Evolutionary conservation across 768 basidiomycete genomes (phyloP).

Genomic region (Multifurca ochricompacta): DNA sequence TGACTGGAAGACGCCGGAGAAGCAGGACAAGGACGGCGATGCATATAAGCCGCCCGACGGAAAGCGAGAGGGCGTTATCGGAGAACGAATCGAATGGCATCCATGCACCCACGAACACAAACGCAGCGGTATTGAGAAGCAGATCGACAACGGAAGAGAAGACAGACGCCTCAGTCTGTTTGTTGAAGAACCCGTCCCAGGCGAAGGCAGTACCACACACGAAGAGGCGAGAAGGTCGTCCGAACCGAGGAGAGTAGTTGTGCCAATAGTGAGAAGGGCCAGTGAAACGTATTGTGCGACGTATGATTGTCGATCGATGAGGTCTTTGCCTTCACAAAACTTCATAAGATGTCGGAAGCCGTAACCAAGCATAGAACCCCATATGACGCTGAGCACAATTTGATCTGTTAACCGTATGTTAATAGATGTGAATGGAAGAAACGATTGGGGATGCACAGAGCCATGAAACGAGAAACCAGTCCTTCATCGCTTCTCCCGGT

Average conservation of each 20-base stretch:
- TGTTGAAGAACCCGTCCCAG: constrained; percentile 93
- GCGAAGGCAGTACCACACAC: constrained; percentile 94
- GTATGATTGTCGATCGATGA: constrained; percentile 92
- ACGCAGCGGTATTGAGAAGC: constrained; percentile 91
- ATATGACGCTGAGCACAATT: constrained; percentile 62
- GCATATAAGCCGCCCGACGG: constrained; percentile 78
- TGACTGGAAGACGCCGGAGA: constrained; percentile 74
- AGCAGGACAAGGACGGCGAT: constrained; percentile 77
- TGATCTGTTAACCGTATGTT: constrained; percentile 47
- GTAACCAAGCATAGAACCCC: constrained; percentile 71
- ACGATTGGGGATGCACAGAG: constrained; percentile 47
- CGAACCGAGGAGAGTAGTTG: constrained; percentile 77
- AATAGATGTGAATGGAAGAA: background rate
- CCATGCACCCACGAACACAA: constrained; percentile 95
- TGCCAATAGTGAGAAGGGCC: constrained; percentile 77
- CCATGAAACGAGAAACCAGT: constrained; percentile 89
- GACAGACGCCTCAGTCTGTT: constrained; percentile 88
- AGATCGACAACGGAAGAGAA: constrained; percentile 96
- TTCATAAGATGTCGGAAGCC: constrained; percentile 86
- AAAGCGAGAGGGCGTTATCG: constrained; percentile 56
- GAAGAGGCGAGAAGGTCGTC: constrained; percentile 96
- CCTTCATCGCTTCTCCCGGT: constrained; percentile 57
- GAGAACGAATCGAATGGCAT: constrained; percentile 86
- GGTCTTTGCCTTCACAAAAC: constrained; percentile 76
- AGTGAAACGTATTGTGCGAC: constrained; percentile 87